phyloP scores from a whole-genome alignment of 1,139 yeast species.

The Pichia sp. region DNA sequence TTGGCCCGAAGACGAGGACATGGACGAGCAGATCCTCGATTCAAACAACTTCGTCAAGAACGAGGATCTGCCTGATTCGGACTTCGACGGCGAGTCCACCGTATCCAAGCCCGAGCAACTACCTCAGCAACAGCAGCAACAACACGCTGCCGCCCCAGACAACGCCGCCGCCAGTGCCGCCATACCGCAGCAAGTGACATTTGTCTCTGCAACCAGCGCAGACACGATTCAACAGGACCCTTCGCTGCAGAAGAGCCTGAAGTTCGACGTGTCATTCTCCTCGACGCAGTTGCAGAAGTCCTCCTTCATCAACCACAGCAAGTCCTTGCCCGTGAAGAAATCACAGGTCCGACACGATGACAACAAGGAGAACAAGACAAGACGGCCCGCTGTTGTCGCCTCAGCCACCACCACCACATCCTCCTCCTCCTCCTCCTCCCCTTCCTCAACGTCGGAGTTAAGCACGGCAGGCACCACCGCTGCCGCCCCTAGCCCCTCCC shows the following conservation, averaged over 20 bases:
- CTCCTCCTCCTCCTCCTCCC: not conserved
- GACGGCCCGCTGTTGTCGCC: not conserved
- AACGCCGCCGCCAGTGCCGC: no score
- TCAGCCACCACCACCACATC: not conserved
- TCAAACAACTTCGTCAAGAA: slow-evolving; percentile 5
- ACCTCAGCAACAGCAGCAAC: not conserved
- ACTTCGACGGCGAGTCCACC: slow-evolving; percentile 19
- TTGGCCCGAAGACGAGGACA: slow-evolving; percentile 36
- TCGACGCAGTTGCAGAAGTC: slow-evolving; percentile 49
- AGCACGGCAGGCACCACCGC: not conserved
- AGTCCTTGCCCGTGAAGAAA: slow-evolving; percentile 55
- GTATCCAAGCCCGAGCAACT: not conserved
- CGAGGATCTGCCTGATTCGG: slow-evolving; percentile 24
- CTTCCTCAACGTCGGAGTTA: not conserved
- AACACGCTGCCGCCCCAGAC: no score
- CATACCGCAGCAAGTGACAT: slow-evolving; percentile 37
- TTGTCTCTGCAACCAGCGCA: slow-evolving; percentile 60
- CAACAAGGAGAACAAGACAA: slow-evolving; percentile 20
- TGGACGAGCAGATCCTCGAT: slow-evolving; percentile 1
- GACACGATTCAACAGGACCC: slow-evolving; percentile 47
- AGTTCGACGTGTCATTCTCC: slow-evolving; percentile 45
- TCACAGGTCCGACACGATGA: slow-evolving; percentile 21
- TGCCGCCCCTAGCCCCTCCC: not conserved
- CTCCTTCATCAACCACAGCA: slow-evolving; percentile 49
- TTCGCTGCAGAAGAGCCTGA: slow-evolving; percentile 35